These are phyloP conservation scores for Davidsoniella neocaledoniae DNA, from an alignment of 2,329 filamentous ascomycete genomes.

Conservation along the genomic window DNA sequence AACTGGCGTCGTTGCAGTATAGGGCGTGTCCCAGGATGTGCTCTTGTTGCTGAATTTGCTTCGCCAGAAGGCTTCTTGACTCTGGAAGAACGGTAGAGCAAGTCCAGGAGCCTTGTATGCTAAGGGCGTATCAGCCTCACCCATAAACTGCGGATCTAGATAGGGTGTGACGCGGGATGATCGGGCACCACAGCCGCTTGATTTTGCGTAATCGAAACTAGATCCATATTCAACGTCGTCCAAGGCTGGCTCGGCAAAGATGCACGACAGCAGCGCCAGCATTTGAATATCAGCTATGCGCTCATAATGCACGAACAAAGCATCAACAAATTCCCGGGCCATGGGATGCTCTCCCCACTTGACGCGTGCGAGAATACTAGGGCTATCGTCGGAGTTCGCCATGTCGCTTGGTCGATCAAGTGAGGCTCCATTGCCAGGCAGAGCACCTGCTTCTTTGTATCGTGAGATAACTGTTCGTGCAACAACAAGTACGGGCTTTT, in stretches of 20 bases:
- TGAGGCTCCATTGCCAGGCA: neutral
- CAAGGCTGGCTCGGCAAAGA: constrained; percentile 29
- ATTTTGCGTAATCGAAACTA: constrained; percentile 39
- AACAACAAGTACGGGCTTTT: constrained; percentile 40
- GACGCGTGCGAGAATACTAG: constrained; percentile 37
- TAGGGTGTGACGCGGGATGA: no score
- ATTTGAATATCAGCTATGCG: constrained; percentile 48
- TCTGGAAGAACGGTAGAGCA: constrained; percentile 49
- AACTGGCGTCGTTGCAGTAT: constrained; percentile 37
- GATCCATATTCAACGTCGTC: constrained; percentile 26
- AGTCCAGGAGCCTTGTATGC: constrained; percentile 50
- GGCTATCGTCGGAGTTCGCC: constrained; percentile 12
- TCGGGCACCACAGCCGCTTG: constrained; percentile 16
- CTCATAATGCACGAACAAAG: constrained; percentile 49
- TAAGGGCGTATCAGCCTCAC: constrained; percentile 42
- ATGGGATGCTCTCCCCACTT: constrained; percentile 53
- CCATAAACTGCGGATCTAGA: neutral
- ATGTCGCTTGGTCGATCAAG: neutral
- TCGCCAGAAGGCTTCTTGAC: constrained; percentile 37
- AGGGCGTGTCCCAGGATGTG: constrained; percentile 40
- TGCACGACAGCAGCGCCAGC: constrained; percentile 54
- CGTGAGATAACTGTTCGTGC: constrained; percentile 42
- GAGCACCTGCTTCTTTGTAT: constrained; percentile 9
- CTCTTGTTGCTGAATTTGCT: constrained; percentile 26
- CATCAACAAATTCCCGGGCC: constrained; percentile 41